A percentile compares a stretch with the other conserved stretches of the same genome.
These are phyloP conservation scores for Candida rishiriensis DNA, from an alignment of 805 yeast species.

Conservation along the genomic window DNA sequence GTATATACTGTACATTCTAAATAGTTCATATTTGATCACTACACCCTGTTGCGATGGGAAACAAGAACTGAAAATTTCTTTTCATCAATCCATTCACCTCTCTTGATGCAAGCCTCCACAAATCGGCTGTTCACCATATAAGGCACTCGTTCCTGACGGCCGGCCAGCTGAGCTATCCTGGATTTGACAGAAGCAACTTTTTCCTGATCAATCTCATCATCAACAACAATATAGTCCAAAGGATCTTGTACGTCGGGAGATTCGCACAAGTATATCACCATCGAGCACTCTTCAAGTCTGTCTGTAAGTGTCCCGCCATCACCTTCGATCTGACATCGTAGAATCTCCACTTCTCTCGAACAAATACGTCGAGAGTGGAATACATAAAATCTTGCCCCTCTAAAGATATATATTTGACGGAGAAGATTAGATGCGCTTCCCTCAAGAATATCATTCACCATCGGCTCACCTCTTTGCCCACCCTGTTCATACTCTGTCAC, in stretches of 20 bases:
- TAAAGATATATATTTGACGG: constrained; percentile 24
- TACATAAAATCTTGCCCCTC: constrained; percentile 32
- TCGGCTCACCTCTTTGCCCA: too few species aligned
- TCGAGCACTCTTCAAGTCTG: constrained; percentile 28
- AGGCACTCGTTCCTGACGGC: constrained; percentile 26
- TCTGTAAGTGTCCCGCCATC: constrained; percentile 42
- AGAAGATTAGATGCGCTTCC: neutral
- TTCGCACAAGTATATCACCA: constrained; percentile 32
- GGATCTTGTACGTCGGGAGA: constrained; percentile 2
- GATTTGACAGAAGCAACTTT: neutral
- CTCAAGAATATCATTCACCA: too few species aligned
- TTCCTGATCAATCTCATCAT: neutral
- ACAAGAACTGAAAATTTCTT: neutral
- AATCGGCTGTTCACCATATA: constrained; percentile 33
- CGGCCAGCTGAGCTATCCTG: constrained; percentile 1
- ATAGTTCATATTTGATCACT: too few species aligned
- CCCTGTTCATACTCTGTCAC: neutral
- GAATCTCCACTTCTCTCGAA: constrained; percentile 8
- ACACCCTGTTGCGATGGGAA: too few species aligned
- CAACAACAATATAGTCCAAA: neutral
- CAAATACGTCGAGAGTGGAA: constrained; percentile 8
- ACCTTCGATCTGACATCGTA: constrained; percentile 27
- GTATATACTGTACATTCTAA: too few species aligned
- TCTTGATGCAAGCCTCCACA: constrained; percentile 28
- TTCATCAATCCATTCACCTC: constrained; percentile 14